Evolutionary conservation across 2,329 filamentous ascomycete species (phyloP), one percentile per base, ranked within the genome.

Genomic region (Cryoendolithus antarcticus): DNA sequence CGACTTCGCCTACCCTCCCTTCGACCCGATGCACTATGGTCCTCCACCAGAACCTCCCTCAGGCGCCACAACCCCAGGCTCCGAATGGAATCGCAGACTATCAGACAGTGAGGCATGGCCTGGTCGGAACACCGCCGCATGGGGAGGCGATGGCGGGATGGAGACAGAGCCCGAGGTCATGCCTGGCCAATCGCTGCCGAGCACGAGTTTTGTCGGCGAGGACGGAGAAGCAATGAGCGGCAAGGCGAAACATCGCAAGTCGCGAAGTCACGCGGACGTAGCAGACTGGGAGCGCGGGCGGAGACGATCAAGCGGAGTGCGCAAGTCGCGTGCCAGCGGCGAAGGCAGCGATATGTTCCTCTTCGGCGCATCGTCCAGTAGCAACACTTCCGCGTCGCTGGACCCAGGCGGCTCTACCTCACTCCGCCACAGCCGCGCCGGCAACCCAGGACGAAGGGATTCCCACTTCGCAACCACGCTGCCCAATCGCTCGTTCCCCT

Each of bases 1-100:
- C 55, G 91, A 98, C 69, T 98, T 96, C 64, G 91, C 91, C 50
- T 98, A 96, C 59, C 77, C 85, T 27, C 59, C 74, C 19, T 71
- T 73, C 40, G 84, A 96, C 60, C 86, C 85, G 32, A 71, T 95
- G 61, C 91, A 96, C 66, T 94, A 94, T 69, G 91, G 91, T 1
- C 83, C 89, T n/a, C 80, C 85, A 10, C 80, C 81, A 30, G 81
- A 86, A 50, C 70, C 77, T n/a, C 70, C 77, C 6, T 93, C 86
- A 1, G 81, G 80, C 41, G 71, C 82, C 50, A 88, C 82, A n/a
- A 94, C 88, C 0, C 86, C 89, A 7, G 78, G 75, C 10, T 91
- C 83, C 61, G 84, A 89, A 60, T 70, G 78, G 60, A 65, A 68
- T 46, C 73, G 85, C 49, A 72, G 86, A 47, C 66, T 93, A n/a